These are phyloP conservation scores for Oehlia diaphana DNA, from an alignment of 192 early-diverging fungal genomes.

Conservation along the genomic window DNA sequence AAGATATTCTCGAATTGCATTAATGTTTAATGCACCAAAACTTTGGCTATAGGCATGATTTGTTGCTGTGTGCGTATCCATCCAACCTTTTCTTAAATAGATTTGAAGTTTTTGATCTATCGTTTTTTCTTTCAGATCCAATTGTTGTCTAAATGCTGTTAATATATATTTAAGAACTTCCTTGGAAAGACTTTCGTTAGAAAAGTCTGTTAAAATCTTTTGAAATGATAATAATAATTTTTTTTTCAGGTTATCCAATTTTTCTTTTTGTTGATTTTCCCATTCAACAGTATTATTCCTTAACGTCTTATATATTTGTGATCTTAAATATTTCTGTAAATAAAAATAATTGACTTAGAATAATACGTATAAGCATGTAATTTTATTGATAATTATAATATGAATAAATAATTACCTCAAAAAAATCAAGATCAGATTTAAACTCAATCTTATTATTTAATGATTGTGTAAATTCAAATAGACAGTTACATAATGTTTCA, in stretches of 20 bases:
- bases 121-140: not conserved
- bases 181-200: not conserved
- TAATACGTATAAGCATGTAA: no score
- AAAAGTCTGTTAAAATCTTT: not conserved
- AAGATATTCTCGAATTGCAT: conserved; percentile 1
- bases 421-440: not conserved
- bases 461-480: not conserved
- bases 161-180: not conserved
- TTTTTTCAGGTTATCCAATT: not conserved
- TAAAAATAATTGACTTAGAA: not conserved
- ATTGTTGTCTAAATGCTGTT: not conserved
- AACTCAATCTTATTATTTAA: not conserved
- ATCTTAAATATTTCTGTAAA: not conserved
- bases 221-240: not conserved
- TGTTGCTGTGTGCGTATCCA: not conserved
- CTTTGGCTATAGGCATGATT: not conserved
- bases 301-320: not conserved
- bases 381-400: no score
- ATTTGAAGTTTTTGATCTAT: not conserved
- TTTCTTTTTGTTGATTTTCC: not conserved
- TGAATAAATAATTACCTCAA: not conserved
- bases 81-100: conserved; percentile 4
- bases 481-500: not conserved
- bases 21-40: not conserved
- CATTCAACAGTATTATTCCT: not conserved